Percentiles rank a stretch among this genome's conserved stretches.
Evolutionary conservation across 768 basidiomycete species (phyloP).

Genomic region (Lyophyllum atratum): DNA sequence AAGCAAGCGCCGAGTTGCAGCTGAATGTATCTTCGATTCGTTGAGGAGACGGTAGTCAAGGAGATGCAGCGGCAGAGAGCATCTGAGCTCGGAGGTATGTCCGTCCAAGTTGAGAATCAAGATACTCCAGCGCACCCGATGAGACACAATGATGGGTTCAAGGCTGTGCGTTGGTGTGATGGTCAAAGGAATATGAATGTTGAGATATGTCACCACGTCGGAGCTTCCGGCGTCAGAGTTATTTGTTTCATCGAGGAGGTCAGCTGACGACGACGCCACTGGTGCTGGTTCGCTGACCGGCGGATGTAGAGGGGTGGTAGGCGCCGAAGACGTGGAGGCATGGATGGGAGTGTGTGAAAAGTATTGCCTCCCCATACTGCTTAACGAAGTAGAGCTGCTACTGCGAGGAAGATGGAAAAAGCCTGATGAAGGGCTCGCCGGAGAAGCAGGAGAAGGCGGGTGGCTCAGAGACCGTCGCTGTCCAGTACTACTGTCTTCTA

Average conservation of each 20-base stretch:
- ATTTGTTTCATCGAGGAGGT: background rate
- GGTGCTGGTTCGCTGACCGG: background rate
- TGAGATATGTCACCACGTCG: slow-evolving; percentile 63
- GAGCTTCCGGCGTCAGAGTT: slow-evolving; percentile 9
- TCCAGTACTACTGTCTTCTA: slow-evolving; percentile 26
- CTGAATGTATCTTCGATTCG: slow-evolving; percentile 73
- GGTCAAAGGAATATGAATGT: slow-evolving; percentile 58
- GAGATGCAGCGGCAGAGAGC: slow-evolving; percentile 87
- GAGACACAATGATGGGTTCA: slow-evolving; percentile 74
- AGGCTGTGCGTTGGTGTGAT: slow-evolving; percentile 71
- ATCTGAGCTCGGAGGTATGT: slow-evolving; percentile 92
- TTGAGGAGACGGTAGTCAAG: slow-evolving; percentile 72
- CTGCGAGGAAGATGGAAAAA: background rate
- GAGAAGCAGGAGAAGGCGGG: slow-evolving; percentile 12
- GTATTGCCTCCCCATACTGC: slow-evolving; percentile 3
- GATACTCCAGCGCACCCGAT: slow-evolving; percentile 82
- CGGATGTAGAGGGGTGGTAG: background rate
- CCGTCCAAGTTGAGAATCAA: slow-evolving; percentile 85
- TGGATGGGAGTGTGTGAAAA: slow-evolving; percentile 1
- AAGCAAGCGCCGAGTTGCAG: slow-evolving; percentile 75
- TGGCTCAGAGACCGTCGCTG: slow-evolving; percentile 9
- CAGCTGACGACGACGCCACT: background rate
- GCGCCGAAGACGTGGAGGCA: slow-evolving; percentile 6
- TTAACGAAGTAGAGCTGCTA: slow-evolving; percentile 10
- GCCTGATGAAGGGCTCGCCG: slow-evolving; percentile 8